These are phyloP conservation scores for Sporisorium exsertum DNA, from an alignment of 1,284 basidiomycete species.

Conservation along the genomic window DNA sequence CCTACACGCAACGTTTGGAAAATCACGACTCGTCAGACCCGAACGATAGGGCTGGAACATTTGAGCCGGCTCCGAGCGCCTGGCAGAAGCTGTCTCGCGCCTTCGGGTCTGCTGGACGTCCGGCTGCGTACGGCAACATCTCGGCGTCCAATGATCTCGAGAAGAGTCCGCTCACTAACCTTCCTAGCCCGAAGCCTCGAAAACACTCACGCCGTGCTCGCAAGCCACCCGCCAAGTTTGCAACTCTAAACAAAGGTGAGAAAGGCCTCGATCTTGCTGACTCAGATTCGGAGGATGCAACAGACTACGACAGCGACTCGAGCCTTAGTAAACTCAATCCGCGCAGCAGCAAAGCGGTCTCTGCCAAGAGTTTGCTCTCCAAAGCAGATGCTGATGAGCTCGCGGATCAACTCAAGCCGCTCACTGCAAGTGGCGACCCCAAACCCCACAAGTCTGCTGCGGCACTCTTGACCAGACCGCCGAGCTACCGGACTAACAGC, in stretches of 20 bases:
- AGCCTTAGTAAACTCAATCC: constrained; percentile 19
- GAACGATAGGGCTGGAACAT: constrained; percentile 47
- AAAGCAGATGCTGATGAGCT: constrained; percentile 28
- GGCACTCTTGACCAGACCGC: constrained; percentile 27
- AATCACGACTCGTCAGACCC: constrained; percentile 14
- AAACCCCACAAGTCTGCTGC: constrained; percentile 17
- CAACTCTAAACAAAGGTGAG: constrained; percentile 32
- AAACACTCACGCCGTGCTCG: constrained; percentile 14
- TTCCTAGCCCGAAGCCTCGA: constrained; percentile 14
- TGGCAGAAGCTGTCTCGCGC: constrained; percentile 46
- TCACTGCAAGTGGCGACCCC: constrained; percentile 19
- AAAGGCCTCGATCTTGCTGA: constrained; percentile 23
- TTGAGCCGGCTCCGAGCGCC: constrained; percentile 51
- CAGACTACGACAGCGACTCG: constrained; percentile 53
- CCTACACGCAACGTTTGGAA: constrained; percentile 50
- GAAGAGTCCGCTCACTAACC: constrained; percentile 35
- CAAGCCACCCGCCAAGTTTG: constrained; percentile 56
- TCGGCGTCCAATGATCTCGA: constrained; percentile 18
- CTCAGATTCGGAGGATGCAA: constrained; percentile 38
- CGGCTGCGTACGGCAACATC: constrained; percentile 56
- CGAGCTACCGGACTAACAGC: constrained; percentile 50
- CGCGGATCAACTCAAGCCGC: constrained; percentile 21
- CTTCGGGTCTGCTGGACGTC: constrained; percentile 18
- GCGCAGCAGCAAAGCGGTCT: constrained; percentile 14
- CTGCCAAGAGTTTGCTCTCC: constrained; percentile 17